These are phyloP conservation scores for Termitomyces sp. DNA, from an alignment of 768 basidiomycete genomes.

Conservation along the genomic window DNA sequence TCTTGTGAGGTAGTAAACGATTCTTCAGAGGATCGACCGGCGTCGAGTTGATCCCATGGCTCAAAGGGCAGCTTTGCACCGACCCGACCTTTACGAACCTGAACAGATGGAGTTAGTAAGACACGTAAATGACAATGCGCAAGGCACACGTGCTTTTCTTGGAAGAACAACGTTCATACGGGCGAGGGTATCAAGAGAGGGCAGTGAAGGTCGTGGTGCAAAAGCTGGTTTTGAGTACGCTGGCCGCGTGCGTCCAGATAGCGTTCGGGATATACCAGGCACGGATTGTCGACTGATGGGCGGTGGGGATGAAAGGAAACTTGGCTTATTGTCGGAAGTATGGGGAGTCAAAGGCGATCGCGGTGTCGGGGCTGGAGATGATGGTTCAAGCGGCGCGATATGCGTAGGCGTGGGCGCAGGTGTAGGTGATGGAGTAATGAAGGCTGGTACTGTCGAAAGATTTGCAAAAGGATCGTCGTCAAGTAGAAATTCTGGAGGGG, in stretches of 20 bases:
- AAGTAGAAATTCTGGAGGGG: slow-evolving; percentile 45
- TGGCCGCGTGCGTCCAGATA: slow-evolving; percentile 25
- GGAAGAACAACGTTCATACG: slow-evolving; percentile 44
- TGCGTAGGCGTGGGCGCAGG: slow-evolving; percentile 5
- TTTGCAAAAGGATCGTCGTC: slow-evolving; percentile 79
- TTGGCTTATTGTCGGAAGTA: slow-evolving; percentile 11
- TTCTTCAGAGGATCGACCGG: slow-evolving; percentile 13
- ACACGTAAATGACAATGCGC: background rate
- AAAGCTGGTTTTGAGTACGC: slow-evolving; percentile 49
- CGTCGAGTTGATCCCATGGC: slow-evolving; percentile 45
- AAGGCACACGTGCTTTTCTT: slow-evolving; percentile 34
- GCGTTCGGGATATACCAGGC: slow-evolving; percentile 14
- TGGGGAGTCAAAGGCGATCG: slow-evolving; percentile 26
- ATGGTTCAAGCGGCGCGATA: slow-evolving; percentile 13
- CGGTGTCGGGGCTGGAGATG: slow-evolving; percentile 14
- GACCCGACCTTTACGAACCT: slow-evolving; percentile 51
- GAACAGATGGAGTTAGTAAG: background rate
- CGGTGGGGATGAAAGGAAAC: slow-evolving; percentile 15
- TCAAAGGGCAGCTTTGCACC: slow-evolving; percentile 51
- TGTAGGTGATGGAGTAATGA: slow-evolving; percentile 7
- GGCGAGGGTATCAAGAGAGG: slow-evolving; percentile 46
- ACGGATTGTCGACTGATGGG: slow-evolving; percentile 1
- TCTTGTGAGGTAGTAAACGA: slow-evolving; percentile 12
- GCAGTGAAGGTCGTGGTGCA: slow-evolving; percentile 45
- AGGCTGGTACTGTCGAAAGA: slow-evolving; percentile 31